phyloP scores from a whole-genome alignment of 2,329 filamentous ascomycete genomes.

The Arthrobotrys pseudoclavata region DNA sequence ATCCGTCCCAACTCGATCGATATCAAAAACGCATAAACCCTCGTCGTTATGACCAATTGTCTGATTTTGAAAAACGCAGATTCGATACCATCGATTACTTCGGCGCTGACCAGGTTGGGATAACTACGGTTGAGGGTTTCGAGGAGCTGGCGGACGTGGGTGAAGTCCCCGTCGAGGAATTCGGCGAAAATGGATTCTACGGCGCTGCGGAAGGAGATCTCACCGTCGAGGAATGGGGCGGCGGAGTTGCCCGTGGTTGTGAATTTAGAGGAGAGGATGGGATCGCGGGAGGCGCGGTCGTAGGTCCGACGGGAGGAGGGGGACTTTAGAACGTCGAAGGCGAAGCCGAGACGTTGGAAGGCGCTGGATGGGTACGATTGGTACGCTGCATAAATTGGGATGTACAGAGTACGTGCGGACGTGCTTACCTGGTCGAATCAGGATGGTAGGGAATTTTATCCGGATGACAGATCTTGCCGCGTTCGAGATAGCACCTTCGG shows the following conservation, averaged over 20 bases:
- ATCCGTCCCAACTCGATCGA: conserved; percentile 67
- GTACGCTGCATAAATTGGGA: too few relatives aligned
- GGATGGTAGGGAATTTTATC: conserved; percentile 66
- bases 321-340: conserved; percentile 67
- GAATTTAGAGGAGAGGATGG: conserved; percentile 62
- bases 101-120: conserved; percentile 66
- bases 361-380: conserved; percentile 63
- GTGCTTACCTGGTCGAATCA: conserved; percentile 65
- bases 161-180: conserved; percentile 67
- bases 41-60: conserved; percentile 66
- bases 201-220: conserved; percentile 66
- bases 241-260: conserved; percentile 61
- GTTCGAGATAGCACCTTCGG: conserved; percentile 66
- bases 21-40: conserved; percentile 66
- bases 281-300: conserved; percentile 64
- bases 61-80: conserved; percentile 65
- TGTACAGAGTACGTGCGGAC: too few relatives aligned
- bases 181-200: conserved; percentile 66
- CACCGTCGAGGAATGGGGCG: conserved; percentile 65
- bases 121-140: conserved; percentile 65
- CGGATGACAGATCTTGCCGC: conserved; percentile 67
- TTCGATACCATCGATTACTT: conserved; percentile 66
- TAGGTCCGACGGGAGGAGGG: conserved; percentile 66
- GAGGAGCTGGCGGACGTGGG: conserved; percentile 65
- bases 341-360: conserved; percentile 67